Base-by-base conservation (phyloP, 345 rosid species). In the Salix dunnii region DNA sequence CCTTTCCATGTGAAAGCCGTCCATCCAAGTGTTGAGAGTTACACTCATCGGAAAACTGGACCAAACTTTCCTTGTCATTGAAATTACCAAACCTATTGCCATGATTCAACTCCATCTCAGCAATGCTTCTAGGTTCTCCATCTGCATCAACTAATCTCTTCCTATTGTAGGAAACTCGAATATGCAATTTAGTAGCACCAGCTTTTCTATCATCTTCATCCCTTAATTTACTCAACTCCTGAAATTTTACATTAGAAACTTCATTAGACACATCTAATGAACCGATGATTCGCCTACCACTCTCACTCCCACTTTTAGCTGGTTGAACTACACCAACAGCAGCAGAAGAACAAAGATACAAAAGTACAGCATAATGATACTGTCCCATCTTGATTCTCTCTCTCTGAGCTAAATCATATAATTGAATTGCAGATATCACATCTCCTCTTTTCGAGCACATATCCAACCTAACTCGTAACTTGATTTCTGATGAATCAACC, bases 271-370 rank as follows among this genome's bases (percentile, higher is more conserved):
- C 40, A 14, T 78, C 81, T 40, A 78, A 67, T 4, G 74, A 63
- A 75, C 70, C 82, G 66, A 73, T 74, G 58, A 78, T 46, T 76
- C 89, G 86, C 73, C 16, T 46, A 18, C 80, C 60, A 21, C 78
- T 83, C 64, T 91, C 91, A 68, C 93, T 83, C 64, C 92, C 91
- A 65, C 93, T 87, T 80, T 89, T 89, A 67, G 90, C 93, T 71
- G 90, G 96, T 77, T 79, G 86, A 76, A 87, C 85, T 77, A 85
- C 75, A 48, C 92, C 95, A 23, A 81, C 78, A 72, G 96, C 93
- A 21, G 92, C 93, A 82, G 91, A 91, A 67, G 96, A 86, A 76
- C 92, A 89, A 40, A 89, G 87, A 84, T 91, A 88, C 78, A 89
- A 64, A 67, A 89, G 69, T 21, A 88, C 89, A 42, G 84, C 73